Evolutionary conservation across 2,329 filamentous ascomycete species (phyloP).

Genomic region (Epichloe bromicola): DNA sequence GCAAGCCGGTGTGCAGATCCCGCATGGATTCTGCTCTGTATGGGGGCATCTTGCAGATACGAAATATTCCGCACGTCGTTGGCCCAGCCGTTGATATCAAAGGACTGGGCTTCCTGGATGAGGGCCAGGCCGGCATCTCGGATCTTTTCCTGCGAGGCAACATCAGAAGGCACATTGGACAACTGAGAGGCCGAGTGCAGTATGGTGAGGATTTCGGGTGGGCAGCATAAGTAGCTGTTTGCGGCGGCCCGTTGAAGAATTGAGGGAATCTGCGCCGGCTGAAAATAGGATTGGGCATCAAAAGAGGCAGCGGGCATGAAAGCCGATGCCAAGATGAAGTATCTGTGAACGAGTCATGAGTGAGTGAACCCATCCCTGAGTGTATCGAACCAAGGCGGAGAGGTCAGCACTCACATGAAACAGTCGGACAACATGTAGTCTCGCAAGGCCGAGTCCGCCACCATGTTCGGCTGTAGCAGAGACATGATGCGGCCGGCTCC

Average conservation of each 20-base stretch:
- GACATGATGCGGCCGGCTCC: conserved; percentile 32
- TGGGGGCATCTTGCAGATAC: conserved; percentile 19
- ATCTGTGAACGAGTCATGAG: conserved; percentile 14
- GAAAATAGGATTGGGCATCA: conserved; percentile 21
- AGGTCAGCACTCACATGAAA: conserved; percentile 24
- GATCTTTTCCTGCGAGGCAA: conserved; percentile 16
- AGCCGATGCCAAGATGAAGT: conserved; percentile 32
- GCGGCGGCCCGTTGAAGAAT: conserved; percentile 27
- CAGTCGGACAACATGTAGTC: conserved; percentile 36
- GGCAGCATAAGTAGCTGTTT: conserved; percentile 35
- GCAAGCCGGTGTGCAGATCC: conserved; percentile 30
- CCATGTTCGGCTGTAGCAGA: conserved; percentile 21
- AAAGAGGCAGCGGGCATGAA: conserved; percentile 23
- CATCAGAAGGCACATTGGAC: conserved; percentile 16
- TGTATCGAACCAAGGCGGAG: background rate
- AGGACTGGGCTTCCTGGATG: conserved; percentile 23
- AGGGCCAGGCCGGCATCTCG: conserved; percentile 20
- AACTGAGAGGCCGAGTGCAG: conserved; percentile 30
- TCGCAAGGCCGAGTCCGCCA: conserved; percentile 23
- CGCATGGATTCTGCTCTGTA: conserved; percentile 26
- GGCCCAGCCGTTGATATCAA: conserved; percentile 31
- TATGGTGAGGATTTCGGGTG: conserved; percentile 30
- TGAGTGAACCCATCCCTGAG: background rate
- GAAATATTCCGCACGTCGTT: conserved; percentile 21
- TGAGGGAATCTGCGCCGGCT: conserved; percentile 22